Evolutionary conservation across 139 green algal species (phyloP).

Genomic region (Volvox reticuliferus): DNA sequence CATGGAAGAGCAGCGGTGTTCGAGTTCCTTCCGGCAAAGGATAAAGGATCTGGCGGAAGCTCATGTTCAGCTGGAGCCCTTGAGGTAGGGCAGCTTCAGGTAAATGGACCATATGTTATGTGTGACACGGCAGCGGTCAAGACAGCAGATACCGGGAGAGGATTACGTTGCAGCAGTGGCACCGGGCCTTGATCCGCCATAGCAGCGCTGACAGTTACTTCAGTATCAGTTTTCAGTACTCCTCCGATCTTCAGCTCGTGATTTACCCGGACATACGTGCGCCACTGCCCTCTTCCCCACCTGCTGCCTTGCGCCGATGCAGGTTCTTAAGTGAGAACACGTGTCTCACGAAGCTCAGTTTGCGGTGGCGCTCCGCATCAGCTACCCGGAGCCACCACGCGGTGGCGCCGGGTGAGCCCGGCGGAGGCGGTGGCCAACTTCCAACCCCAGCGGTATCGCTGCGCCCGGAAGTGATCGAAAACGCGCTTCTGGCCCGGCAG

Average conservation of each 20-base stretch:
- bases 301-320: too few relatives aligned
- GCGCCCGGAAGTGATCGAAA: neutral
- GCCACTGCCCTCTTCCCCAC: too few relatives aligned
- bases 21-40: neutral
- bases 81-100: slow-evolving; percentile 11
- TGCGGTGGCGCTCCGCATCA: slow-evolving; percentile 12
- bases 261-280: too few relatives aligned
- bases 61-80: slow-evolving; percentile 16
- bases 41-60: neutral
- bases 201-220: too few relatives aligned
- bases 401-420: neutral
- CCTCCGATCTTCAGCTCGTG: too few relatives aligned
- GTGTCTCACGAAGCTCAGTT: neutral
- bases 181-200: too few relatives aligned
- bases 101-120: too few relatives aligned
- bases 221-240: too few relatives aligned
- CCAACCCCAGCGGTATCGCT: neutral
- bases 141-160: too few relatives aligned
- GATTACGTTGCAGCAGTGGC: too few relatives aligned
- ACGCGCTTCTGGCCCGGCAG: neutral
- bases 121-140: too few relatives aligned
- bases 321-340: slow-evolving; percentile 16
- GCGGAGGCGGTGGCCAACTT: neutral
- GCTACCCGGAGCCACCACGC: neutral
- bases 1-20: neutral